Evolutionary conservation across 768 basidiomycete genomes (phyloP).

Genomic region (Lactarius hengduanensis): DNA sequence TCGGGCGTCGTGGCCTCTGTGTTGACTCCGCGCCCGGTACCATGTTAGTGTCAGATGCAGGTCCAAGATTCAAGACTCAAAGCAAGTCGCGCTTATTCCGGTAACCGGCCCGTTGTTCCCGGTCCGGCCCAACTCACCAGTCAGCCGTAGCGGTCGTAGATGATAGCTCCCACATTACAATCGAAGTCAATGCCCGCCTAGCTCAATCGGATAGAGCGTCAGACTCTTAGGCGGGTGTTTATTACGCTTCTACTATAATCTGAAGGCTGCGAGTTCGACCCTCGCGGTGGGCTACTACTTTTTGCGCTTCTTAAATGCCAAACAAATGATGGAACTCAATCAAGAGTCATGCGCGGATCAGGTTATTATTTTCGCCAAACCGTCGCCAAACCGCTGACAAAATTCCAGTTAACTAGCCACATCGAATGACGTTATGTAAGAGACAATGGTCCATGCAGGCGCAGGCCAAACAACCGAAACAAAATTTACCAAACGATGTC

Average conservation of each 20-base stretch:
- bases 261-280: constrained; percentile 66
- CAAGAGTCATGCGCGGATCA: background rate
- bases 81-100: too few species aligned
- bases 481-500: background rate
- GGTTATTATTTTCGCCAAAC: background rate
- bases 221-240: constrained; percentile 47
- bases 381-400: background rate
- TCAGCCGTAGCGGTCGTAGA: too few species aligned
- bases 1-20: constrained; percentile 35
- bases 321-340: background rate
- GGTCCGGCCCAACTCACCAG: background rate
- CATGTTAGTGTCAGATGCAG: constrained; percentile 1
- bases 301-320: background rate
- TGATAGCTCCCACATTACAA: background rate
- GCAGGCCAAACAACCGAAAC: background rate
- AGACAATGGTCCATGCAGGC: constrained; percentile 9
- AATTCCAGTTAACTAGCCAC: too few species aligned
- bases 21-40: background rate
- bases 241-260: constrained; percentile 32
- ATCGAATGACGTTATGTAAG: background rate
- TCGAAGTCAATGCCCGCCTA: constrained; percentile 46
- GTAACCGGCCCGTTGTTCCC: background rate
- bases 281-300: constrained; percentile 55
- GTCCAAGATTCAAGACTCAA: too few species aligned
- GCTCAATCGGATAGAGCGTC: constrained; percentile 69